Evolutionary conservation across 2,329 filamentous ascomycete genomes (phyloP), one percentile per base, ranked within the genome.

Genomic region (Ceratocystis albifundus): DNA sequence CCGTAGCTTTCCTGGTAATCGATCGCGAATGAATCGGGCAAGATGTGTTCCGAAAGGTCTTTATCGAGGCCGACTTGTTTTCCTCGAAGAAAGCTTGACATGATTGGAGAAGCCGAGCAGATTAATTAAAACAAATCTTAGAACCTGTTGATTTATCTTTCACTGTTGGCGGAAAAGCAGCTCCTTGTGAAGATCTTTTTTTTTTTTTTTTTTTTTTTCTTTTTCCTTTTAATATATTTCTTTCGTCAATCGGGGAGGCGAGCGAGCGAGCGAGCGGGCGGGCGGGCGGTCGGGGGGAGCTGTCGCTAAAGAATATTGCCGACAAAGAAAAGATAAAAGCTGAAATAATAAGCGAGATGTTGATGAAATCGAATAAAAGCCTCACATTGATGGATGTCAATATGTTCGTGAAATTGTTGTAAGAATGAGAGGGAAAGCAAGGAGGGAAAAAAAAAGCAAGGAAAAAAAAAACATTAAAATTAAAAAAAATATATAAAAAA

Each of bases 1-100:
- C 92, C 90, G 75, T 88, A 93, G 69, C 89, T 85, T 64, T 84
- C 83, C 71, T 90, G 88, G 76, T 96, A 90, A 74, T 96, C 91
- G 28, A 93, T 84, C 68, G 84, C 80, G 74, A 97, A 96, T 15
- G 89, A 78, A 69, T 90, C 88, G 46, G 90, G 83, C 20, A 84
- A 80, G 69, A 97, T 85, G 70, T 87, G 88, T 20, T 86, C 86
- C 64, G 92, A 96, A 70, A 99, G 82, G 77, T 97, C 94, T 76
- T 88, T 89, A 74, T 91, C 88, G 71, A 99, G 88, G 72, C 94
- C 94, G 67, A 90, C 85, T 81, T 97, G 94, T 81, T 96, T 96
- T 71, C 89, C 88, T 74, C 94, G 83, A 69, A 99, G 79, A 74
- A 97, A 93, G 72, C 88, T 85, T 66, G 92, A 86, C 92, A 96